These are phyloP conservation scores for Phaffia rhodozyma DNA, from an alignment of 1,284 basidiomycete genomes.

Conservation along the genomic window DNA sequence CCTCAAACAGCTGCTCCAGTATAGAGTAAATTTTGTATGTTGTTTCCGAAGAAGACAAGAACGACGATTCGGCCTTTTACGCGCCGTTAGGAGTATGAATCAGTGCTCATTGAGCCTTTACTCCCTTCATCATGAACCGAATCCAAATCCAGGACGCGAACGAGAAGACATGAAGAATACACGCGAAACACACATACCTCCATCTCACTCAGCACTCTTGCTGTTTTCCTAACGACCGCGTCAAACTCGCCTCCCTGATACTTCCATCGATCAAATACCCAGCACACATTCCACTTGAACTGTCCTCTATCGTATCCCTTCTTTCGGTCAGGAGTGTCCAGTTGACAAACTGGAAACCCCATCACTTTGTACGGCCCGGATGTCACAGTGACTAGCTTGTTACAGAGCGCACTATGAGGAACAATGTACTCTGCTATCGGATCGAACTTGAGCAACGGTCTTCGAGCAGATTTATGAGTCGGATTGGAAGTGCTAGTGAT, in stretches of 20 bases:
- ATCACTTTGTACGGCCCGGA: slow-evolving; percentile 66
- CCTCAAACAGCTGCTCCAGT: slow-evolving; percentile 92
- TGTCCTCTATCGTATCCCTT: slow-evolving; percentile 66
- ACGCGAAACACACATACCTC: slow-evolving; percentile 50
- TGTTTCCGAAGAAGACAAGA: slow-evolving; percentile 64
- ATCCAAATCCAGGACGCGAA: neutral
- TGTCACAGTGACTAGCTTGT: slow-evolving; percentile 58
- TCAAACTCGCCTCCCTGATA: slow-evolving; percentile 48
- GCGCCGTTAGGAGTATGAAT: too few relatives aligned
- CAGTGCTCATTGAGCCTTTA: neutral
- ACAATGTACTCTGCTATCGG: slow-evolving; percentile 91
- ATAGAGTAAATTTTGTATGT: slow-evolving; percentile 67
- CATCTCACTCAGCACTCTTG: slow-evolving; percentile 68
- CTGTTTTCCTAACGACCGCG: slow-evolving; percentile 87
- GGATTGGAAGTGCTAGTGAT: neutral
- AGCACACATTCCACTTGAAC: slow-evolving; percentile 91
- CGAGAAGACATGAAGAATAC: slow-evolving; percentile 1
- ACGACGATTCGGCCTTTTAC: slow-evolving; percentile 68
- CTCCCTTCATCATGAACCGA: neutral
- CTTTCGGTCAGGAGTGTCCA: slow-evolving; percentile 40
- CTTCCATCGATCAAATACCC: slow-evolving; percentile 74
- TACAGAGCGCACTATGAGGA: slow-evolving; percentile 73
- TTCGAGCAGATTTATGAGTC: neutral
- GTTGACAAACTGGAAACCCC: slow-evolving; percentile 63
- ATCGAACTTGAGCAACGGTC: slow-evolving; percentile 70